These are phyloP conservation scores for Quercus rubra DNA, from an alignment of 306 rosid genomes.

Conservation along the genomic window DNA sequence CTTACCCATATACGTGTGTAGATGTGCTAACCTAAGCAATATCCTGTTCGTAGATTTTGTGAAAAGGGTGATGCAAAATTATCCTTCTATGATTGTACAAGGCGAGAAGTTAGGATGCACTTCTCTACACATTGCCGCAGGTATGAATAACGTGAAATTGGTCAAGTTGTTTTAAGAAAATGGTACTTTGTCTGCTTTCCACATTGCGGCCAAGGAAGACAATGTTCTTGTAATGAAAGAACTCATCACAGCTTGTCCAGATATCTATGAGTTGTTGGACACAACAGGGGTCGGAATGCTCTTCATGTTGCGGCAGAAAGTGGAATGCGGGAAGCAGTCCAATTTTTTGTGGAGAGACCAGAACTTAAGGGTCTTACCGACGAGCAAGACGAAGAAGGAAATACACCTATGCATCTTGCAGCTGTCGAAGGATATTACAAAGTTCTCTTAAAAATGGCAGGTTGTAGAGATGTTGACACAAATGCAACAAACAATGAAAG, in stretches of 20 bases:
- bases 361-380: neutral
- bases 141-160: neutral
- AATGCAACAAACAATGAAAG: neutral
- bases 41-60: neutral
- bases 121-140: constrained; percentile 17
- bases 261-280: constrained; percentile 9
- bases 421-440: neutral
- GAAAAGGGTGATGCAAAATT: neutral
- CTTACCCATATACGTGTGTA: too few species aligned
- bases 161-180: constrained; percentile 2
- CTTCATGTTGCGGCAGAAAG: constrained; percentile 13
- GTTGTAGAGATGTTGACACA: neutral
- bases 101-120: constrained; percentile 9
- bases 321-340: neutral
- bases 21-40: too few species aligned
- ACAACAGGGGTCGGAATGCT: neutral
- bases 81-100: constrained; percentile 3
- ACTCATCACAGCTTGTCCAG: constrained; percentile 4
- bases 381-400: constrained; percentile 17
- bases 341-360: neutral
- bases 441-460: neutral
- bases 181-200: constrained; percentile 12
- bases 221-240: neutral
- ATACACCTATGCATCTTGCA: constrained; percentile 19
- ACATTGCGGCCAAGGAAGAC: constrained; percentile 9